Percentiles rank a stretch among this genome's conserved stretches.
These are phyloP conservation scores for Marasmius tenuissimus DNA, from an alignment of 1,284 basidiomycete genomes.

Conservation along the genomic window DNA sequence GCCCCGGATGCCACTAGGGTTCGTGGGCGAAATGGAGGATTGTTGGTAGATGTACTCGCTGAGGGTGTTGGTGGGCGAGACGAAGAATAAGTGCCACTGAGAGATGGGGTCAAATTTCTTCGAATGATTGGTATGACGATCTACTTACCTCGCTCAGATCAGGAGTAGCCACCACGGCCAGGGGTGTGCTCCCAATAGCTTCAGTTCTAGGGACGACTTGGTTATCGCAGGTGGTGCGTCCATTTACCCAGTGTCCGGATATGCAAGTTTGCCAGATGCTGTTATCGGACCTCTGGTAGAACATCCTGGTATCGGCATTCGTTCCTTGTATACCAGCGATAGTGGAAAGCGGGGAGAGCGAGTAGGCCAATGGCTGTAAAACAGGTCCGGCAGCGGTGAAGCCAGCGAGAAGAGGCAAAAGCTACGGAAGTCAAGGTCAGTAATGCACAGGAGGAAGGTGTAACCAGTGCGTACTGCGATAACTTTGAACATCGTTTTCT, in stretches of 20 bases:
- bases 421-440: neutral
- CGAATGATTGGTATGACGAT: neutral
- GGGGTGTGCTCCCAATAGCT: neutral
- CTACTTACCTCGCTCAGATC: neutral
- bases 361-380: neutral
- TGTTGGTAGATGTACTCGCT: constrained; percentile 5
- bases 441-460: neutral
- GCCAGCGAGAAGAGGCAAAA: neutral
- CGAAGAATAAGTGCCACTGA: constrained; percentile 7
- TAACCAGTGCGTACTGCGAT: neutral
- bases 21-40: neutral
- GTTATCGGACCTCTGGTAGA: constrained; percentile 2
- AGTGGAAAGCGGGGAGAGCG: neutral
- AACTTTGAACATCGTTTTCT: neutral
- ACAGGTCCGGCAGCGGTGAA: neutral
- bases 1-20: constrained; percentile 2
- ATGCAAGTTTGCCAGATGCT: constrained; percentile 2
- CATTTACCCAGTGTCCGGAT: constrained; percentile 2
- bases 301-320: constrained; percentile 2
- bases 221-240: constrained; percentile 3
- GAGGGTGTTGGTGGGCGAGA: constrained; percentile 1
- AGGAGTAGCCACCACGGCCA: neutral
- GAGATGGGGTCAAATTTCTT: neutral
- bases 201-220: constrained; percentile 1
- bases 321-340: neutral